Percentiles rank a stretch among this genome's conserved stretches.
These are phyloP conservation scores for Aspergillaceae sp. DNA, from an alignment of 2,329 filamentous ascomycete genomes.

Conservation along the genomic window DNA sequence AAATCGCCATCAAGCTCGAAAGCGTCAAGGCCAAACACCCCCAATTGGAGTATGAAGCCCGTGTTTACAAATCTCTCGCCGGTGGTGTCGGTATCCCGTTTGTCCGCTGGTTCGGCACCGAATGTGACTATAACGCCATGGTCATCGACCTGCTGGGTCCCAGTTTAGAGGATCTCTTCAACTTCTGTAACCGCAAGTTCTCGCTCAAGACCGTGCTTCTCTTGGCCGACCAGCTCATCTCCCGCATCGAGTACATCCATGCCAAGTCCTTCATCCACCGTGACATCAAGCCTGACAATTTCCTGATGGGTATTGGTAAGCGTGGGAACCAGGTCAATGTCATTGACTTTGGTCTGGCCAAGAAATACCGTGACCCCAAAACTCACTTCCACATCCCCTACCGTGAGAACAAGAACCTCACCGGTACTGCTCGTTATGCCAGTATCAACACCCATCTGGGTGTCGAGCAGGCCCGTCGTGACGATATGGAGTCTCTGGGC, in stretches of 20 bases:
- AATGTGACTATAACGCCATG: slow-evolving; percentile 99
- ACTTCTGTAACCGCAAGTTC: slow-evolving; percentile 99
- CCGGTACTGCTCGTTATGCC: slow-evolving; percentile 94
- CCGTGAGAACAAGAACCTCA: slow-evolving; percentile 99
- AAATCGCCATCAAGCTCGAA: slow-evolving; percentile 99
- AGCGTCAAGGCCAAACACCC: slow-evolving; percentile 99
- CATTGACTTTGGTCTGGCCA: slow-evolving; percentile 96
- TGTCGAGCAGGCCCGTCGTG: slow-evolving; percentile 97
- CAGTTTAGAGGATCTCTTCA: slow-evolving; percentile 95
- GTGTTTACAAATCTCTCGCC: slow-evolving; percentile 77
- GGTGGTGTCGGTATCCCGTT: slow-evolving; percentile 97
- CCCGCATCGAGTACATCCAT: slow-evolving; percentile 98
- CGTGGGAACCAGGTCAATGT: slow-evolving; percentile 99
- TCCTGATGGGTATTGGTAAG: slow-evolving; percentile 98
- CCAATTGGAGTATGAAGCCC: slow-evolving; percentile 96
- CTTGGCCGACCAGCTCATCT: slow-evolving; percentile 95
- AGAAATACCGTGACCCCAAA: slow-evolving; percentile 99
- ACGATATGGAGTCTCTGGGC: slow-evolving; percentile 98
- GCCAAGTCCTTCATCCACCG: slow-evolving; percentile 99
- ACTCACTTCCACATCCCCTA: slow-evolving; percentile 99
- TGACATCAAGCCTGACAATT: slow-evolving; percentile 99
- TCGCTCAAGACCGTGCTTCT: slow-evolving; percentile 96
- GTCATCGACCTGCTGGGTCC: slow-evolving; percentile 94
- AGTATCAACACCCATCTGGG: slow-evolving; percentile 98
- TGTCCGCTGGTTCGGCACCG: slow-evolving; percentile 98